A percentile compares a stretch with the other conserved stretches of the same genome.
Evolutionary conservation across 345 rosid species (phyloP).

Genomic region (Populus simonii): DNA sequence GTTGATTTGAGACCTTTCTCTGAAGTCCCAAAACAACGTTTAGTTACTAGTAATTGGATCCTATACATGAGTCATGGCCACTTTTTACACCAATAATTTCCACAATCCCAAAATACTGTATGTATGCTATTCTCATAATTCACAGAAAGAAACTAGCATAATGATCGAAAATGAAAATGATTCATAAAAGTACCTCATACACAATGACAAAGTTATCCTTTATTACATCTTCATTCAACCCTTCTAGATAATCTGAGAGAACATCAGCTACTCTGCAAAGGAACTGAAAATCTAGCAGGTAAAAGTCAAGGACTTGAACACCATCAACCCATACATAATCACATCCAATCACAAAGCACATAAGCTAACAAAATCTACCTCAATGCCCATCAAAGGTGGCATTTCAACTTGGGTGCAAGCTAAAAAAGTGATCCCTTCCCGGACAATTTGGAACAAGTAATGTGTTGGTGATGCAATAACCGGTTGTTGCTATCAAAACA

Average conservation of each 20-base stretch:
- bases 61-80: not conserved
- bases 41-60: not conserved
- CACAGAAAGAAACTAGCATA: not conserved
- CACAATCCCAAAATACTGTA: not conserved
- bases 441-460: constrained; percentile 83
- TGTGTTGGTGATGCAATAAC: constrained; percentile 97
- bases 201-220: constrained; percentile 96
- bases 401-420: constrained; percentile 98
- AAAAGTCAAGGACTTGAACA: constrained; percentile 12
- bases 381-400: constrained; percentile 96
- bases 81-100: not conserved
- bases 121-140: not conserved
- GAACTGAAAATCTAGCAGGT: constrained; percentile 50
- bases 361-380: constrained; percentile 40
- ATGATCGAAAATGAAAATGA: not conserved
- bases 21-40: not conserved
- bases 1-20: not conserved
- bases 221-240: constrained; percentile 82
- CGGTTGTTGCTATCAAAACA: constrained; percentile 46
- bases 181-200: constrained; percentile 57
- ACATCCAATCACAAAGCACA: constrained; percentile 7
- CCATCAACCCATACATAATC: constrained; percentile 4
- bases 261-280: constrained; percentile 92
- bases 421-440: constrained; percentile 81
- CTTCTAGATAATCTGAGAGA: constrained; percentile 85